Conservation (phyloP, 169 alveolate species). For the Pseudocohnilembus persalinus region DNA sequence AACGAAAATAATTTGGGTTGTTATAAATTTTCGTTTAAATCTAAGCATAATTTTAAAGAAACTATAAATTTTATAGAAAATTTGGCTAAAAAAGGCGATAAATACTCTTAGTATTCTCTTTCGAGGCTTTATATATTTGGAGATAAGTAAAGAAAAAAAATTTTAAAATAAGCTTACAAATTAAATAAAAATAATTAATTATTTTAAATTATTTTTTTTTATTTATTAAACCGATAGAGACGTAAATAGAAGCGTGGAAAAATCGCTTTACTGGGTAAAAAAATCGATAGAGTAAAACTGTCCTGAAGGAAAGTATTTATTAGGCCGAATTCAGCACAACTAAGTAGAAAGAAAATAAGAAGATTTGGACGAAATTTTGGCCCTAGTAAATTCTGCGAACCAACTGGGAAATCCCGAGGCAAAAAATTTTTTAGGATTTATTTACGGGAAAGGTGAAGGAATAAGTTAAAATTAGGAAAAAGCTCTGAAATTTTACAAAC, state of each 20-base stretch:
- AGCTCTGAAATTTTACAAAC: not conserved
- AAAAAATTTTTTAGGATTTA: not conserved
- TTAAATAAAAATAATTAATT: no score
- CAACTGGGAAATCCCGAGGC: not conserved
- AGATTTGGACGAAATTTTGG: not conserved
- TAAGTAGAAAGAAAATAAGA: not conserved
- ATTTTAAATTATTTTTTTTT: no score
- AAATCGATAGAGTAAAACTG: not conserved
- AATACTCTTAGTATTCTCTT: not conserved
- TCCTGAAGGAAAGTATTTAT: not conserved
- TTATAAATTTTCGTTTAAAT: not conserved
- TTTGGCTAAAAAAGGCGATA: not conserved
- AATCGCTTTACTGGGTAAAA: not conserved
- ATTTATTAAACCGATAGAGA: no score
- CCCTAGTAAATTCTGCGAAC: not conserved
- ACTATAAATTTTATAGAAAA: not conserved
- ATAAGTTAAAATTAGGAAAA: not conserved
- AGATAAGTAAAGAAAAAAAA: not conserved
- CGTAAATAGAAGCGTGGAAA: not conserved
- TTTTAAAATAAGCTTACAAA: not conserved
- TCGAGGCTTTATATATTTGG: not conserved
- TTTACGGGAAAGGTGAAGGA: not conserved
- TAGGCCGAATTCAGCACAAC: not conserved
- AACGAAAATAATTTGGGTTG: not conserved
- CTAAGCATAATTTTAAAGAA: not conserved